Evolutionary conservation across 805 yeast species (phyloP).

Genomic region (Candida ponderosae): DNA sequence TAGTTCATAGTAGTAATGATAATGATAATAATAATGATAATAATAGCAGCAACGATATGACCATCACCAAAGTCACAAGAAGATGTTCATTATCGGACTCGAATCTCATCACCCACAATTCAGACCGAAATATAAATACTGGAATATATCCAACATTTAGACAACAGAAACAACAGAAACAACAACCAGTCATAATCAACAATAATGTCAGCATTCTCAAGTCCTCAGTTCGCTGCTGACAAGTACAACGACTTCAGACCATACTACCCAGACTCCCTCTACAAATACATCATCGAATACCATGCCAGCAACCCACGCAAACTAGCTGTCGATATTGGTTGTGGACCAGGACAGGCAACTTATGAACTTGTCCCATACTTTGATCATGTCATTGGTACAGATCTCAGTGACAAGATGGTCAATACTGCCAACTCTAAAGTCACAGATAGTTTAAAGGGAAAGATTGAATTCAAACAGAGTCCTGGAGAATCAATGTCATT

Average conservation of each 20-base stretch:
- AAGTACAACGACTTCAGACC: slow-evolving; percentile 59
- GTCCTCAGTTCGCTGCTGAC: slow-evolving; percentile 39
- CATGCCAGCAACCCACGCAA: slow-evolving; percentile 27
- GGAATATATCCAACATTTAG: no score
- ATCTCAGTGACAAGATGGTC: slow-evolving; percentile 53
- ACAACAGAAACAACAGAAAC: no score
- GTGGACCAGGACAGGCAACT: slow-evolving; percentile 76
- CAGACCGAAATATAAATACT: no score
- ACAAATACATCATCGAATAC: slow-evolving; percentile 30
- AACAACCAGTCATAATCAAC: no score
- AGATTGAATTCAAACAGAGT: slow-evolving; percentile 12
- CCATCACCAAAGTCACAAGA: no score
- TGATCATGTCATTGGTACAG: slow-evolving; percentile 52
- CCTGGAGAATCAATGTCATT: slow-evolving; percentile 20
- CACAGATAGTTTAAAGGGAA: slow-evolving; percentile 6
- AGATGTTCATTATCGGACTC: no score
- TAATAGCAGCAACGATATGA: no score
- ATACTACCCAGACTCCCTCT: slow-evolving; percentile 48
- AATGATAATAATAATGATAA: no score
- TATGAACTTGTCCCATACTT: slow-evolving; percentile 38
- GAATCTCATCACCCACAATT: no score
- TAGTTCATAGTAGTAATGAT: no score
- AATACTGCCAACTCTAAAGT: slow-evolving; percentile 29
- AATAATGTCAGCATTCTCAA: slow-evolving; percentile 59
- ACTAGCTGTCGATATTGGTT: slow-evolving; percentile 63